These are phyloP conservation scores for Nakataea oryzae DNA, from an alignment of 2,329 filamentous ascomycete species.

Conservation along the genomic window DNA sequence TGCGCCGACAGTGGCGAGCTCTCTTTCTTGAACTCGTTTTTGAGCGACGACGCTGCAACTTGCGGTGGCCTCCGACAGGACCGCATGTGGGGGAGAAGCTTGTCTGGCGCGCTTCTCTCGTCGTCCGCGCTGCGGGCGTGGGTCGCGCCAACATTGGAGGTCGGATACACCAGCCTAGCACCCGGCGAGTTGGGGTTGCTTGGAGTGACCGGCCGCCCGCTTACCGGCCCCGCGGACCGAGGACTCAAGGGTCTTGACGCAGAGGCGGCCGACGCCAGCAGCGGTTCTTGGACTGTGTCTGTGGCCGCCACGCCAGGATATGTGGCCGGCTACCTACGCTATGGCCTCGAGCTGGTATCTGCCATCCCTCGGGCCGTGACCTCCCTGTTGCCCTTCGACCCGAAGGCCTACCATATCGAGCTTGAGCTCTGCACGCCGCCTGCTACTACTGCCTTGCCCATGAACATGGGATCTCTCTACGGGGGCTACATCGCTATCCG, in stretches of 20 bases:
- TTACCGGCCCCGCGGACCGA: slow-evolving; percentile 19
- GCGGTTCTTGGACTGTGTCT: slow-evolving; percentile 29
- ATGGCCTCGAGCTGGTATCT: slow-evolving; percentile 21
- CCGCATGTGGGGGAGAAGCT: neutral
- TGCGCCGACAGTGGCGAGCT: slow-evolving; percentile 30
- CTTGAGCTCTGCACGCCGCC: slow-evolving; percentile 27
- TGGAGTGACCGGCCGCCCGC: slow-evolving; percentile 13
- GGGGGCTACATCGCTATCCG: slow-evolving; percentile 31
- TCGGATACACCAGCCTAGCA: slow-evolving; percentile 25
- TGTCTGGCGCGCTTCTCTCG: neutral
- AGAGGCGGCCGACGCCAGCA: slow-evolving; percentile 14
- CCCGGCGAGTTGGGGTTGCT: slow-evolving; percentile 19
- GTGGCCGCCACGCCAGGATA: slow-evolving; percentile 18
- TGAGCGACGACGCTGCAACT: neutral
- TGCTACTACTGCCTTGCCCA: neutral
- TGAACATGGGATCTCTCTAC: slow-evolving; percentile 13
- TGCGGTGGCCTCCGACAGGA: slow-evolving; percentile 1
- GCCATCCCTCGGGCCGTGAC: slow-evolving; percentile 10
- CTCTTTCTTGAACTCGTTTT: slow-evolving; percentile 3
- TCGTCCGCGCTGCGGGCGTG: slow-evolving; percentile 5
- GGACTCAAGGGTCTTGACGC: slow-evolving; percentile 27
- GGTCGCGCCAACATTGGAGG: slow-evolving; percentile 26
- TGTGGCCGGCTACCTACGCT: slow-evolving; percentile 24
- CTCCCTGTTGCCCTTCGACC: slow-evolving; percentile 1
- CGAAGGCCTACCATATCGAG: slow-evolving; percentile 21